Percentiles rank a stretch among this genome's conserved stretches.
phyloP scores from a whole-genome alignment of 805 yeast genomes.

The Ogataea pilisensis region DNA sequence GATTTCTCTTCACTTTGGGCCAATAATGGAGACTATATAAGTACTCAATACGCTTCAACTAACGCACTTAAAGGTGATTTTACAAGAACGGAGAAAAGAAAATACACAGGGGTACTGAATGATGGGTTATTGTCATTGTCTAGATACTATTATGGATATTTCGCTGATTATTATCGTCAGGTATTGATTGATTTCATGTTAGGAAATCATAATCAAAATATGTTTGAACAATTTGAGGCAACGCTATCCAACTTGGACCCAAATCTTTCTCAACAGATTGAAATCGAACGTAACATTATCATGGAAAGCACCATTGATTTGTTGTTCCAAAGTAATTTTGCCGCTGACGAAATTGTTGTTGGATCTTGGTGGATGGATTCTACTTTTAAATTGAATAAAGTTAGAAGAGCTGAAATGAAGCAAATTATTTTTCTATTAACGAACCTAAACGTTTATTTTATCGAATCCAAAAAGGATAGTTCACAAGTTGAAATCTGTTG shows the following conservation, averaged over 20 bases:
- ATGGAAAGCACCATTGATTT: constrained; percentile 13
- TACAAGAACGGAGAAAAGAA: constrained; percentile 40
- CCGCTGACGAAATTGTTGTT: constrained; percentile 19
- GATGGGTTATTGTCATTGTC: constrained; percentile 40
- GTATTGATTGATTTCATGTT: constrained; percentile 39
- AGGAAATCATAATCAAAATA: constrained; percentile 30
- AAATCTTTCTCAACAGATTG: constrained; percentile 15
- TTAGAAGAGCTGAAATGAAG: constrained; percentile 10
- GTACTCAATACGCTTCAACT: constrained; percentile 58
- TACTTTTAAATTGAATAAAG: constrained; percentile 9
- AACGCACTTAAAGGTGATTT: constrained; percentile 50
- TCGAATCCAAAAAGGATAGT: constrained; percentile 16
- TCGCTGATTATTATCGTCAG: constrained; percentile 42
- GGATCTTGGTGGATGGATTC: constrained; percentile 34
- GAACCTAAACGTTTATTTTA: constrained; percentile 20
- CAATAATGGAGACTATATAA: constrained; percentile 63
- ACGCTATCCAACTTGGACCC: constrained; percentile 31
- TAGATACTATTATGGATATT: constrained; percentile 39
- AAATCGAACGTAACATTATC: constrained; percentile 11
- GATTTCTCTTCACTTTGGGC: constrained; percentile 49
- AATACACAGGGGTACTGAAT: constrained; percentile 37
- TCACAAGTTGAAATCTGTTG: constrained; percentile 18
- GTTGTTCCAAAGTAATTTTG: constrained; percentile 10
- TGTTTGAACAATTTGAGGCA: constrained; percentile 40
- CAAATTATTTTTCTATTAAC: constrained; percentile 27